Base-by-base conservation (phyloP, 1,284 basidiomycete species). In the Rhodofomes roseus region DNA sequence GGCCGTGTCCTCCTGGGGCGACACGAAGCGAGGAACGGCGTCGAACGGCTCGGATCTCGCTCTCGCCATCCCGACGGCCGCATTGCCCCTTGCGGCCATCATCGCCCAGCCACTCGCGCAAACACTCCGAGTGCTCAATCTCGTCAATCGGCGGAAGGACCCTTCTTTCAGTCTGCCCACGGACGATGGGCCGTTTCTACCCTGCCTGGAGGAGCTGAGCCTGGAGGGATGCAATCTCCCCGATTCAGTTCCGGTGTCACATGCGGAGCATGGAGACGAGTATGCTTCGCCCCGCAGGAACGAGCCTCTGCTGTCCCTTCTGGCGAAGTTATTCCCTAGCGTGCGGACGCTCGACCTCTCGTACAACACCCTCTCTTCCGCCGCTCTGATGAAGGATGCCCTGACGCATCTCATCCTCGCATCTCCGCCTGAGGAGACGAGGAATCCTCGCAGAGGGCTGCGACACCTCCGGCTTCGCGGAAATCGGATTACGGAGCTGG, bases 201-300 rank as follows among this genome's bases (percentile, higher is more conserved):
- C 89, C 0, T 73, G 71, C 41, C 74, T 93, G 20, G 89, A 91
- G 68, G 89, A 91, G 65, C 79, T 93, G 8, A 77, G 77, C 63
- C 71, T 93, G 27, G 87, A 89, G 65, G 86, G 86, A 20, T 93
- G 91, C 65, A 82, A 81, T 61, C 74, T 93, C 7, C 67, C 76
- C 8, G 87, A 91, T 67, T 67, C 69, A 1, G 78, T 90, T 16
- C 62, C 80, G 1, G 77, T 86, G 12, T 69, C 77, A 2, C 68
- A 70, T 43, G 70, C 60, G 48, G 58, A 60, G n/a, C 64, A 70
- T 14, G 66, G 56, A 12, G 64, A 61, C n/a, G 74, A 71, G n/a
- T 60, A 68, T 18, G 70, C 76, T 18, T 73, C 77, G 18, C 71
- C 74, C 2, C 79, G 81, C 18, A 73, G 76, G 4, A 81, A 66